These are phyloP conservation scores for Coix lacrymajobi DNA, from an alignment of 176 grass and related monocot species.

Conservation along the genomic window DNA sequence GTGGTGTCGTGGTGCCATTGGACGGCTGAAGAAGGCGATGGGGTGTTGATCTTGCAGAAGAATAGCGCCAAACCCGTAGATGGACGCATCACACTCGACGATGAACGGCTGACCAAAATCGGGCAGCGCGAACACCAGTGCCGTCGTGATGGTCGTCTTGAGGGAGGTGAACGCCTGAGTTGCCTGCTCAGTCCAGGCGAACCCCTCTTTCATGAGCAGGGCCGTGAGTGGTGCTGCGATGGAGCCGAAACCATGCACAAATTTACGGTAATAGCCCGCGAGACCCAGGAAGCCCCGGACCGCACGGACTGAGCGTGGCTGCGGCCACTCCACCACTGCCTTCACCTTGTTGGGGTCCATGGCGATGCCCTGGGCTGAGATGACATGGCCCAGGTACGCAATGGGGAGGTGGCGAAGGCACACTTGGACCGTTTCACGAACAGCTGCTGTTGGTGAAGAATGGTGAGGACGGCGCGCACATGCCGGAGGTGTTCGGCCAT, in stretches of 20 bases:
- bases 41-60: too few relatives aligned
- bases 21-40: too few relatives aligned
- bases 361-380: too few relatives aligned
- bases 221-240: not conserved
- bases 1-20: too few relatives aligned
- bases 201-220: not conserved
- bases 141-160: not conserved
- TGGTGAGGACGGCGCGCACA: not conserved
- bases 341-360: not conserved
- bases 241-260: not conserved
- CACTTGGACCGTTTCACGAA: not conserved
- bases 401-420: not conserved
- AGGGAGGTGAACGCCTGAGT: not conserved
- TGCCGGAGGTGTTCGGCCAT: not conserved
- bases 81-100: not conserved
- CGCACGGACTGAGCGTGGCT: rapidly evolving
- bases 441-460: rapidly evolving
- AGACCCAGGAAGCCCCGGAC: not conserved
- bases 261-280: not conserved
- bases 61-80: not conserved
- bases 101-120: not conserved
- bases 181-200: not conserved
- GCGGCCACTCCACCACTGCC: too few relatives aligned
- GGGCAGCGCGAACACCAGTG: not conserved
- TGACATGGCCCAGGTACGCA: not conserved